Base-by-base conservation (phyloP, 495 filamentous ascomycete species). In the Astrothelium subdiscretum region DNA sequence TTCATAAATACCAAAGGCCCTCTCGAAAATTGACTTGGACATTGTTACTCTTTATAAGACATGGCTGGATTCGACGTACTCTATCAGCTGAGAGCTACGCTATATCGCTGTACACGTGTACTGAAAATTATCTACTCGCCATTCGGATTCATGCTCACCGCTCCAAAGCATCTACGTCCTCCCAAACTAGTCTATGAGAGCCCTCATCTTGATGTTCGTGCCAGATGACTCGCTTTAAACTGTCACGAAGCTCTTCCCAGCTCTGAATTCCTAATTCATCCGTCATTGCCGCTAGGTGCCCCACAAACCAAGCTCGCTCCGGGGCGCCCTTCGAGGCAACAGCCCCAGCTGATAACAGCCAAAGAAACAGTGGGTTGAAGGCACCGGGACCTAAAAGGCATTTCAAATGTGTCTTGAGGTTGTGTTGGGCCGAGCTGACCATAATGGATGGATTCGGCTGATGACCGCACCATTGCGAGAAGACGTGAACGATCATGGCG, bases 311-410 rank as follows among this genome's bases (percentile, higher is more conserved):
- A 15, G 54, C 42, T 24, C 61, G 57, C 31, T 66, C 65, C 3
- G 65, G 65, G 54, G 63, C 63, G 2, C 20, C 32, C 20, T 57
- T 40, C 31, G 65, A 61, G 1, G 65, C 60, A 13, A 63, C 63
- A 8, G 60, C 65, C 11, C 65, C 65, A 10, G 63, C 65, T n/a
- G 61, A 60, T 22, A 66, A 31, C 2, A 66, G 65, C 65, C 65
- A 66, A 18, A 63, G 51, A 6, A 66, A 52, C 8, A 66, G 61
- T 38, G 58, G 64, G 24, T 57, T 62, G 2, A n/a, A 15, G 11
- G 60, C 20, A 48, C 43, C 43, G n/a, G 43, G 43, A 20, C 12
- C 12, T 20, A 48, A n/a, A 5, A 48, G 13, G 5, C 20, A n/a
- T 18, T 48, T 48, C n/a, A 48, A n/a, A 48, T 48, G 43, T 15